Conservation (phyloP, 129 eudicot genomes). For the Centrapalus pauciflorus region DNA sequence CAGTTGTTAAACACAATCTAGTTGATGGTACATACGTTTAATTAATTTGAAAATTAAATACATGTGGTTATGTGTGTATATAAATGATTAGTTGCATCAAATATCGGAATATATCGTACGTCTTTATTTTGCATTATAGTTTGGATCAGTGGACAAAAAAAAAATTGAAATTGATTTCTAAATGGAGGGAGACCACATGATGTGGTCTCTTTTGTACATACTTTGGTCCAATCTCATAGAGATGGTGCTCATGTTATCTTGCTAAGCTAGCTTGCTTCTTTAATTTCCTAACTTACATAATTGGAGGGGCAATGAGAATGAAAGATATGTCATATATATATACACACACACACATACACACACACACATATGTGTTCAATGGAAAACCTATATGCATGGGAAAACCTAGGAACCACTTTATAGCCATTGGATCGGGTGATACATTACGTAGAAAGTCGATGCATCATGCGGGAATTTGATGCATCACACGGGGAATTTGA, state of each 20-base stretch:
- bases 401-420: too few species aligned
- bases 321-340: too few species aligned
- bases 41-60: background rate
- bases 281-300: conserved; percentile 17
- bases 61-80: too few species aligned
- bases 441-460: too few species aligned
- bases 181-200: conserved; percentile 25
- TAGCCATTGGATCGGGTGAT: too few species aligned
- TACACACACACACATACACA: too few species aligned
- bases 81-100: background rate
- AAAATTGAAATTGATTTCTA: background rate
- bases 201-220: conserved; percentile 19
- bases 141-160: background rate
- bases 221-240: background rate
- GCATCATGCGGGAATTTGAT: too few species aligned
- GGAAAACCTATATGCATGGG: too few species aligned
- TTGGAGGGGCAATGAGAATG: conserved; percentile 1
- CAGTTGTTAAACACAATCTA: too few species aligned
- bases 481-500: too few species aligned
- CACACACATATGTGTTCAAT: too few species aligned
- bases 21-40: too few species aligned
- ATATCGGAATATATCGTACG: background rate
- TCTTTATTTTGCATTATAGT: background rate
- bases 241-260: conserved; percentile 21
- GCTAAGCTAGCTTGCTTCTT: conserved; percentile 21